Evolutionary conservation across 164 flowering plant species (phyloP), one percentile per base, ranked within the genome.

Genomic region (Macadamia integrifolia): DNA sequence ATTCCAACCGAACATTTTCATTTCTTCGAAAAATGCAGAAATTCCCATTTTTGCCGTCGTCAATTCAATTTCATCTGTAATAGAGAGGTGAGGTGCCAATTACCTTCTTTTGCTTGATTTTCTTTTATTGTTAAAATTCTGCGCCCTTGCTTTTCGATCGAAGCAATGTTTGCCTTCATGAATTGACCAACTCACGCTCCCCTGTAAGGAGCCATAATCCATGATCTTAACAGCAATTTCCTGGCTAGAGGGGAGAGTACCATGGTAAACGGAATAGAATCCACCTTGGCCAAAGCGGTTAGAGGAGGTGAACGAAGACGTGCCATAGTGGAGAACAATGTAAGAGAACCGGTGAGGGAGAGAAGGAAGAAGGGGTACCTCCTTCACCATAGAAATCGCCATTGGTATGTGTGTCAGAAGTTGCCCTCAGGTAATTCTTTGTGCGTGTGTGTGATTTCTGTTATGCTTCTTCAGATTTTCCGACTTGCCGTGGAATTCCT

Each of bases 191-290:
- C 86, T 93, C 97, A 0, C 92, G 74, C 73, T 91, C 95, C 93
- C 23, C 64, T 91, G 98, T 17, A 91, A 73, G 0, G 93, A 83
- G 2, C 89, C 97, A 9, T 90, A 69, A 67, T 88, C 85, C 93
- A 89, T 87, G 12, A 84, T 58, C 79, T 93, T 93, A 44, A 92
- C 89, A 13, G 96, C 97, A 43, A 88, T 70, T 12, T 68, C 76
- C 31, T 77, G 79, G 0, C 85, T 80, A 23, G 23, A 72, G 0
- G 87, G 81, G 3, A 89, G 84, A 0, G 71, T 30, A 1, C 85
- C 97, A 42, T 76, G 81, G 74, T 69, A 87, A 55, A 93, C 97
- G 1, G 98, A 84, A 1, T 93, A 23, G 23, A 23, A 23, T 23
- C 23, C 23, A 23, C 23, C 23, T 23, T 23, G 23, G 23, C 23